Evolutionary conservation across 2,329 filamentous ascomycete species (phyloP), one percentile per base, ranked within the genome.

Genomic region (Colletotrichum magnum): DNA sequence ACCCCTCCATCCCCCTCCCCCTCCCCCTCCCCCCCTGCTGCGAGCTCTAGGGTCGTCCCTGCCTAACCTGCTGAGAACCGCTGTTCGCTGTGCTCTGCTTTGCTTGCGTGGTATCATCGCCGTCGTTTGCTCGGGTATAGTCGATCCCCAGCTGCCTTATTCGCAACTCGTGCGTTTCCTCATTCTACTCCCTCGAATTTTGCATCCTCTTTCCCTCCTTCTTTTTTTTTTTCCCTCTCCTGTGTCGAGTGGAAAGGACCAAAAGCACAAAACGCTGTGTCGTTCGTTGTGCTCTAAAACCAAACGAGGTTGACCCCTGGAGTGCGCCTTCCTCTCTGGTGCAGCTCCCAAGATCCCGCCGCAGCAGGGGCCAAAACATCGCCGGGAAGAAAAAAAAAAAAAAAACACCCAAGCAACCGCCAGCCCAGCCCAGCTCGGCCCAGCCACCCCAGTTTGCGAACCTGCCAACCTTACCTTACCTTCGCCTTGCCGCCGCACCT

Each of bases 1-100:
- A 92, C 89, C 70, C 54, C 54, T 32, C 47, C 2, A 6, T 4
- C 47, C 56, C 45, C 32, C 53, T 50, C 36, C 28, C 45, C 32
- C 53, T 50, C 36, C 28, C 6, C 24, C 18, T 15, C 41, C 36
- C 43, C 28, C 32, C 32, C 32, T 36, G 32, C 32, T 12, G 32
- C 32, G 32, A 36, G 32, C 32, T 36, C 32, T 36, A 6, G 32
- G 32, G 16, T 43, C 41, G 13, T 43, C 16, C 52, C 45, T 57
- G 15, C 21, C 41, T 48, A 53, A 36, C 26, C 36, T 41, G 41
- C 28, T 51, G n/a, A 15, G 15, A 39, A 47, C 26, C 13, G 13
- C 41, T n/a, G 43, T 50, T 59, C 26, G 45, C 39, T 21, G 16
- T 47, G 21, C 21, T 24, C 64, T 52, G 36, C 41, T 15, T 13